Evolutionary conservation across 345 rosid species (phyloP), one percentile per base, ranked within the genome.

Genomic region (Erodium maritimum): DNA sequence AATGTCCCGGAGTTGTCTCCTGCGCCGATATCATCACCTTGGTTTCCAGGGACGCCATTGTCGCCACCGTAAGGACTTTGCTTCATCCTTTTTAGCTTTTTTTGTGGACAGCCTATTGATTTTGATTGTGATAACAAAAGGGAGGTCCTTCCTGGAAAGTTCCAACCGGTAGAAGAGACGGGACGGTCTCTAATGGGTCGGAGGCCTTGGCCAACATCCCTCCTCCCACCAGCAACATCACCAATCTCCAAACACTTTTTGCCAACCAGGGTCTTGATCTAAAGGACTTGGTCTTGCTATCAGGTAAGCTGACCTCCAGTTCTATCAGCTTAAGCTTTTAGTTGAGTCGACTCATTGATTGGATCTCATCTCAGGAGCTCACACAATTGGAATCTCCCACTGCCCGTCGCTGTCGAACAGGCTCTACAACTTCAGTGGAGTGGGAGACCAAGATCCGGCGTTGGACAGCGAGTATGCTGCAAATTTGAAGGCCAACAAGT

Each of bases 1-100:
- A 0, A 53, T 85, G 93, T 48, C 84, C 84, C 4, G 37, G 20
- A 19, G 58, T 21, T 0, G 86, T 85, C 23, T 82, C 88, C 0
- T 85, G 88, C 64, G 81, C 93, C 3, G 88, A 82, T 60, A 82
- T 82, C 37, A 59, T 82, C 56, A 69, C 84, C 37, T 58, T 82
- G 68, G 77, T 86, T 11, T 76, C 88, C 37, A 61, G 84, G 42
- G 86, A 85, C 59, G 79, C 88, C 13, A 81, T 80, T 57, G 73
- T 78, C 2, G 71, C 62, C 46, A 69, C 37, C 16, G 88, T 85
- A 69, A 70, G 56, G 9, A 8, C 23, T n/a, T 2, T 8, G 16
- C 5, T 10, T 51, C 6, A 0, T 34, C 33, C 22, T 55, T 19
- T 23, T 54, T 17, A 13, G 54, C 63, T 12, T 23, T 52, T 19